These are phyloP conservation scores for Coniochaeta ligniaria DNA, from an alignment of 2,329 filamentous ascomycete species.

Conservation along the genomic window DNA sequence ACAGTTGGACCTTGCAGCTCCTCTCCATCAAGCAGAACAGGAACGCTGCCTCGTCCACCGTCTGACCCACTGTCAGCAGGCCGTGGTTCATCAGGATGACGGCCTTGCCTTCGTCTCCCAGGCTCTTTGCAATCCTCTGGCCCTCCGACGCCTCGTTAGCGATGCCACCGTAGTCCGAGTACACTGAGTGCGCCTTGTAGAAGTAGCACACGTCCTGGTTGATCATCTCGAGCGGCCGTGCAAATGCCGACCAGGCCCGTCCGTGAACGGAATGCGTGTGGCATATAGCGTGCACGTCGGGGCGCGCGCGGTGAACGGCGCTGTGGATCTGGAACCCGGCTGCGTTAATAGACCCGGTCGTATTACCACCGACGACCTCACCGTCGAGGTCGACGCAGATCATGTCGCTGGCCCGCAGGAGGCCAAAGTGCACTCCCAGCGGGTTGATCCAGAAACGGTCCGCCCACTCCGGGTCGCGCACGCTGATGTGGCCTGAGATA, in stretches of 20 bases:
- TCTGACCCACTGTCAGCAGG: slow-evolving; percentile 49
- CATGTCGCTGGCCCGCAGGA: slow-evolving; percentile 51
- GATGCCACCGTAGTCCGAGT: slow-evolving; percentile 50
- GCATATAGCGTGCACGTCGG: slow-evolving; percentile 49
- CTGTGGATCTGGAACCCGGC: slow-evolving; percentile 54
- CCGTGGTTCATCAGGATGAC: slow-evolving; percentile 56
- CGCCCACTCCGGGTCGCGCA: slow-evolving; percentile 48
- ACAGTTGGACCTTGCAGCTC: slow-evolving; percentile 49
- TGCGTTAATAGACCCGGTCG: slow-evolving; percentile 40
- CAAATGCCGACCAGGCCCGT: slow-evolving; percentile 51
- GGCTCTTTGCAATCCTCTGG: slow-evolving; percentile 41
- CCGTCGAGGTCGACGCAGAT: slow-evolving; percentile 48
- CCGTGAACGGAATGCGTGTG: slow-evolving; percentile 50
- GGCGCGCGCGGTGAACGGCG: slow-evolving; percentile 48
- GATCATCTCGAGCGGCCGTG: slow-evolving; percentile 48
- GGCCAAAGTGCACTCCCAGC: slow-evolving; percentile 47
- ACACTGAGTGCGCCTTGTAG: slow-evolving; percentile 49
- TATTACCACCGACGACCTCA: slow-evolving; percentile 43
- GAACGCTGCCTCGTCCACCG: slow-evolving; percentile 57
- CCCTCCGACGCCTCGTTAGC: slow-evolving; percentile 52
- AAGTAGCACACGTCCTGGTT: slow-evolving; percentile 49
- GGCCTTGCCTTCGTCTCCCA: slow-evolving; percentile 41
- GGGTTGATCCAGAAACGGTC: slow-evolving; percentile 58
- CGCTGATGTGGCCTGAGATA: slow-evolving; percentile 54
- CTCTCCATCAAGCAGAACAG: slow-evolving; percentile 52